Evolutionary conservation across 2,329 filamentous ascomycete species (phyloP), one percentile per base, ranked within the genome.

Genomic region (Colletotrichum limetticola): DNA sequence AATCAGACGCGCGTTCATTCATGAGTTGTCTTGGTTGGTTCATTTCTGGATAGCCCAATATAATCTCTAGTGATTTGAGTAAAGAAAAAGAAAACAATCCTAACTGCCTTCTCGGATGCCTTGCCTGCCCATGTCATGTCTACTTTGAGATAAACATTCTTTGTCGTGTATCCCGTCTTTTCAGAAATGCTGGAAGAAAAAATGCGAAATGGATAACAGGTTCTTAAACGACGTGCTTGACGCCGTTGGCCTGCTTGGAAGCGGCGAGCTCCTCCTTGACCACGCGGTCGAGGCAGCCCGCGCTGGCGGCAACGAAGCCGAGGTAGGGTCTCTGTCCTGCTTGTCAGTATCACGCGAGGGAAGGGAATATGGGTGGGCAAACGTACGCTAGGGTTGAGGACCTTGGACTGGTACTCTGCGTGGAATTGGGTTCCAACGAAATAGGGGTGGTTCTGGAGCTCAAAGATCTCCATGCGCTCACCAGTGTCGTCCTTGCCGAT

Each of bases 361-460:
- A 1, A 92, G 22, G 1, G n/a, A 6, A 5, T 3, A 8, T 2
- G 49, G 4, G 1, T 14, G 90, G 80, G 91, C 91, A 26, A 3
- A 64, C 71, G 30, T 66, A 73, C 71, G 79, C 90, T 92, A 0
- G 94, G 94, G 62, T 90, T 86, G 74, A 97, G 84, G 2, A 97
- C 95, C 65, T 93, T 89, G 76, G 89, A 92, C 63, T 94, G 86
- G 80, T 96, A 97, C 82, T 98, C 95, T 2, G 95, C 95, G 81
- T 98, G 95, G 82, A 93, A 96, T 82, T 98, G 95, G 9, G 97
- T 93, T 24, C 78, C 83, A 22, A 97, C 94, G 77, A 92, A 97
- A 87, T 90, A 97, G 0, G 93, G 93, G 81, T 97, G 95, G 75
- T 96, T 91, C 80, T 92, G 91, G 74, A 97, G 84, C 83, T 97